Evolutionary conservation across 2,329 filamentous ascomycete genomes (phyloP).

Genomic region (Paramyrothecium sp.): DNA sequence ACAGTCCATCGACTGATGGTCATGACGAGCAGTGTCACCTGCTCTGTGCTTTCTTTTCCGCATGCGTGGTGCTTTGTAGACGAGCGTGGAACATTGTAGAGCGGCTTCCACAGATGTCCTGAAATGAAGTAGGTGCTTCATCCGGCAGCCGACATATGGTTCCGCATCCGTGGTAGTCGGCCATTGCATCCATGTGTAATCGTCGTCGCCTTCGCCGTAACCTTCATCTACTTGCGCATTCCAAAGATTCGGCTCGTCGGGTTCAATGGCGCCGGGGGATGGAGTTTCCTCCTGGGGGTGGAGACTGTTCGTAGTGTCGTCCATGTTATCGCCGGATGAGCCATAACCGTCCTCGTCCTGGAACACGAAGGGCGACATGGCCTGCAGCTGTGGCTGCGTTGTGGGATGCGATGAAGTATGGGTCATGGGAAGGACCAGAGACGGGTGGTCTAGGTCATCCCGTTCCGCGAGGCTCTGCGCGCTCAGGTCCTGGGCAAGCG

Average conservation of each 20-base stretch:
- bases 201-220: slow-evolving; percentile 6
- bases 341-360: no score
- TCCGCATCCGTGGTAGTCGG: background rate
- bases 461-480: background rate
- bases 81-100: slow-evolving; percentile 17
- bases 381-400: no score
- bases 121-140: slow-evolving; percentile 10
- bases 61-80: slow-evolving; percentile 21
- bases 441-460: background rate
- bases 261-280: background rate
- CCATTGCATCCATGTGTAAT: background rate
- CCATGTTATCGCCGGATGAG: no score
- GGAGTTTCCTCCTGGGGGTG: background rate
- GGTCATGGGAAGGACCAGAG: background rate
- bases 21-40: no score
- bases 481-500: background rate
- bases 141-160: background rate
- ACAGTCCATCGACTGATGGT: no score
- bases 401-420: background rate
- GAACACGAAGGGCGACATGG: no score
- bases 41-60: slow-evolving; percentile 21
- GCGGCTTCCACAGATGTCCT: slow-evolving; percentile 20
- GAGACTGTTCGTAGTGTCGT: background rate
- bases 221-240: no score
- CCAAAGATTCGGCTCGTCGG: slow-evolving; percentile 2